Conservation (phyloP, 495 filamentous ascomycete genomes). For the Trichoderma orchidacearum region DNA sequence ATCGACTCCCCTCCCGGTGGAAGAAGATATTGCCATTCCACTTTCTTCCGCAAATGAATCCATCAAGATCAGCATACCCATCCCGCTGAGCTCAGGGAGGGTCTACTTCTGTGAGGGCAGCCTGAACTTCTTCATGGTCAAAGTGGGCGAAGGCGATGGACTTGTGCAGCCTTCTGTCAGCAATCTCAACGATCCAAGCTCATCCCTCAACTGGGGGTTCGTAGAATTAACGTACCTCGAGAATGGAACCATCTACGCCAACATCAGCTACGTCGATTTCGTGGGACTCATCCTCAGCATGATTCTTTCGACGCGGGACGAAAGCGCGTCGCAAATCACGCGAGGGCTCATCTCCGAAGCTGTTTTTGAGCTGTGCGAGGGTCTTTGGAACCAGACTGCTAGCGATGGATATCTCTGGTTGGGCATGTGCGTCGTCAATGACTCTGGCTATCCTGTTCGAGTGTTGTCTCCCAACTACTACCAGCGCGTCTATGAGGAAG, state of each 20-base stretch:
- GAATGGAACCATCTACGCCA: slow-evolving; percentile 18
- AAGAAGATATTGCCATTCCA: slow-evolving; percentile 13
- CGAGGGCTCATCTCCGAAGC: slow-evolving; percentile 19
- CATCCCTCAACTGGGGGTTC: slow-evolving; percentile 14
- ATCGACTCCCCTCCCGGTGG: slow-evolving; percentile 14
- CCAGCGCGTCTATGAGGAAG: slow-evolving; percentile 12
- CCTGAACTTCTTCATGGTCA: slow-evolving; percentile 26
- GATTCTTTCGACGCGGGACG: slow-evolving; percentile 15
- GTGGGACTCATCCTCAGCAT: slow-evolving; percentile 29
- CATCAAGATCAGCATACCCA: slow-evolving; percentile 22
- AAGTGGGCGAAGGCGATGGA: slow-evolving; percentile 10
- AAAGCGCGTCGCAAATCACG: slow-evolving; percentile 14
- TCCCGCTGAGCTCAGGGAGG: slow-evolving; percentile 23
- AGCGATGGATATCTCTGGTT: slow-evolving; percentile 25
- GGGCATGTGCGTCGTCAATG: slow-evolving; percentile 17
- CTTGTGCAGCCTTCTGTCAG: slow-evolving; percentile 27
- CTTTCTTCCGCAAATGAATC: slow-evolving; percentile 17
- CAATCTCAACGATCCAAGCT: slow-evolving; percentile 19
- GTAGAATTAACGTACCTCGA: slow-evolving; percentile 7
- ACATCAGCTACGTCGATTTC: slow-evolving; percentile 36
- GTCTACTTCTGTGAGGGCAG: slow-evolving; percentile 29
- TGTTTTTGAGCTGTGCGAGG: slow-evolving; percentile 21
- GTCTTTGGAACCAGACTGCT: slow-evolving; percentile 15
- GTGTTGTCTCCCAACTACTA: slow-evolving; percentile 24
- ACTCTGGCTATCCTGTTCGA: slow-evolving; percentile 19